Evolutionary conservation across 306 rosid genomes (phyloP), one percentile per base, ranked within the genome.

Genomic region (Myrica gale): DNA sequence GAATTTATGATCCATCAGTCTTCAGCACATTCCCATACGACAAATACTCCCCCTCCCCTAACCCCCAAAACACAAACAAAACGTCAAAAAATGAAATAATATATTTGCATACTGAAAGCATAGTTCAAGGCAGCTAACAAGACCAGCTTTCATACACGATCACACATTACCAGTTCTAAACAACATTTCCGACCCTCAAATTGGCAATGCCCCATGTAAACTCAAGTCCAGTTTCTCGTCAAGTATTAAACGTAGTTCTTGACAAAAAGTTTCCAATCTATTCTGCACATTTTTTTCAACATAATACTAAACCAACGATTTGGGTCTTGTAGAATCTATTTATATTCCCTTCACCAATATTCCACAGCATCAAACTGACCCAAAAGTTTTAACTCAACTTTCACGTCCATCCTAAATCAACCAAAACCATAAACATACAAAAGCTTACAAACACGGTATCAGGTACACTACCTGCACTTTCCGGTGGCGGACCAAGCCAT

Each of bases 381-480:
- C 10, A 17, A 44, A 65, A 17, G 37, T 32, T 7, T 47, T 42
- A 41, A 65, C 50, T 42, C 70, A 41, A 65, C 3, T 65, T 42
- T 42, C 50, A 41, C 70, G 9, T 9, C 23, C 70, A 65, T 42
- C 23, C 12, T 66, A 66, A 60, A 23, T 60, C 43, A 60, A 60
- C 26, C 43, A 23, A 26, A 60, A 12, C 61, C 5, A 16, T 1
- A n/a, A 32, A 41, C 9, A 39, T 32, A 50, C 41, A 67, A 67
- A 54, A 53, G 32, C 13, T 68, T 60, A 37, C 15, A 41, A 13
- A 69, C 32, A 57, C 42, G 9, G 20, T 61, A 42, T 60, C 19
- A 37, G 37, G 37, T 32, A 32, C 3, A 32, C 45, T 76, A 90
- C 98, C 98, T 81, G 91, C 82, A 82, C 48, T 79, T 90, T 89